Percentiles rank a stretch among this genome's conserved stretches.
These are phyloP conservation scores for Salix dunnii DNA, from an alignment of 345 rosid species.

Conservation along the genomic window DNA sequence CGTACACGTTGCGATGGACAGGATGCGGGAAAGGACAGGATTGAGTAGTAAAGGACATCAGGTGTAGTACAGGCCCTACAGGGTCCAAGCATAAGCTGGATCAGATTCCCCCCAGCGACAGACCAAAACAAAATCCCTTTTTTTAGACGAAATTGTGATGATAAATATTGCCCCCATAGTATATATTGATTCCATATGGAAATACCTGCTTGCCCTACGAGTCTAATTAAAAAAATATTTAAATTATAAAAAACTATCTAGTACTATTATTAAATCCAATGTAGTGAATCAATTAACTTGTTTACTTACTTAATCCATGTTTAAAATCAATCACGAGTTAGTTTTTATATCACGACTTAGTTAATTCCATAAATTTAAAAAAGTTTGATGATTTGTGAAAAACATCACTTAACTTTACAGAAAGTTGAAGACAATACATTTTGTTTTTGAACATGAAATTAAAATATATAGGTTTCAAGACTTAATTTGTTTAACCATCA, in stretches of 20 bases:
- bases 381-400: rapidly evolving
- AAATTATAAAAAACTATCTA: too few relatives aligned
- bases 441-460: too few relatives aligned
- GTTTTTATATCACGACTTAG: rapidly evolving
- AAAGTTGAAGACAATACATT: too few relatives aligned
- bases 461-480: too few relatives aligned
- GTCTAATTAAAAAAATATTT: too few relatives aligned
- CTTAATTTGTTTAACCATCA: too few relatives aligned
- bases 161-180: not conserved
- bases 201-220: too few relatives aligned
- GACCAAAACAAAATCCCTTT: constrained; percentile 18
- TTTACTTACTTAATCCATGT: too few relatives aligned
- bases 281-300: too few relatives aligned
- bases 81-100: not conserved
- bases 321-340: too few relatives aligned
- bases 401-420: rapidly evolving
- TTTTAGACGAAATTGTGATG: not conserved
- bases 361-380: too few relatives aligned
- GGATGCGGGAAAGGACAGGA: not conserved
- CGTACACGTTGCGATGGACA: constrained; percentile 10
- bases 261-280: rapidly evolving
- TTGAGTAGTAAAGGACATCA: not conserved
- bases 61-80: not conserved
- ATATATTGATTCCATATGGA: not conserved
- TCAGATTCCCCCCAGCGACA: constrained; percentile 12